Evolutionary conservation across 148 eudicot genomes (phyloP).

Genomic region (Rhododendron kiyosumense): DNA sequence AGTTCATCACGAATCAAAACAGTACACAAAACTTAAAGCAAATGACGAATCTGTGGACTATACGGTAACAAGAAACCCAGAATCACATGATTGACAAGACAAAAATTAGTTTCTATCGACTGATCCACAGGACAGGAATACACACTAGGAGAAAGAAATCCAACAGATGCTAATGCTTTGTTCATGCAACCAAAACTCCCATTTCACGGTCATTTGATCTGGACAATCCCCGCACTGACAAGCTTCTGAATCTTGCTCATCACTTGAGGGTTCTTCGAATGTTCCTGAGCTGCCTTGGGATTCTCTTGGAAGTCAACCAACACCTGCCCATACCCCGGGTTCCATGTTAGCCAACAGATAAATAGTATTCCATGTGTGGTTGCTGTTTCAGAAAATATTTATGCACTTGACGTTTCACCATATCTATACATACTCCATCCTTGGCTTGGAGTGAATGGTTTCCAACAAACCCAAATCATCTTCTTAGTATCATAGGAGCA

Average conservation of each 20-base stretch:
- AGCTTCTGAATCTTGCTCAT: conserved; percentile 91
- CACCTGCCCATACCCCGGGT: conserved; percentile 35
- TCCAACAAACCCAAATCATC: background rate
- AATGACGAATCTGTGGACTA: background rate
- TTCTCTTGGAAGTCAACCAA: conserved; percentile 79
- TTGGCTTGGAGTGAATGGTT: background rate
- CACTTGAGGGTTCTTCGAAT: conserved; percentile 77
- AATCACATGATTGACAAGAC: background rate
- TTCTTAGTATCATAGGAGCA: background rate
- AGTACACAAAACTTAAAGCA: background rate
- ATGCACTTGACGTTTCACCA: background rate
- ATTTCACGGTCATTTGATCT: conserved; percentile 33
- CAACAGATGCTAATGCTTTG: background rate
- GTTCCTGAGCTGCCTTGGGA: conserved; percentile 88
- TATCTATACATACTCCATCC: background rate
- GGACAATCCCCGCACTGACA: conserved; percentile 83
- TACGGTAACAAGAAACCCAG: background rate
- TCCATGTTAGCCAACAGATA: background rate
- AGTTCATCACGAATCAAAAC: background rate
- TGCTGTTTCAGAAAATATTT: background rate
- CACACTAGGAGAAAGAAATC: background rate
- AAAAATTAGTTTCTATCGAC: background rate
- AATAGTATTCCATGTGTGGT: background rate
- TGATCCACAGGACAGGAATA: background rate
- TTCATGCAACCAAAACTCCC: background rate